Base-by-base conservation (phyloP, 2,329 filamentous ascomycete species). In the Mycosphaerelloides madeirae region DNA sequence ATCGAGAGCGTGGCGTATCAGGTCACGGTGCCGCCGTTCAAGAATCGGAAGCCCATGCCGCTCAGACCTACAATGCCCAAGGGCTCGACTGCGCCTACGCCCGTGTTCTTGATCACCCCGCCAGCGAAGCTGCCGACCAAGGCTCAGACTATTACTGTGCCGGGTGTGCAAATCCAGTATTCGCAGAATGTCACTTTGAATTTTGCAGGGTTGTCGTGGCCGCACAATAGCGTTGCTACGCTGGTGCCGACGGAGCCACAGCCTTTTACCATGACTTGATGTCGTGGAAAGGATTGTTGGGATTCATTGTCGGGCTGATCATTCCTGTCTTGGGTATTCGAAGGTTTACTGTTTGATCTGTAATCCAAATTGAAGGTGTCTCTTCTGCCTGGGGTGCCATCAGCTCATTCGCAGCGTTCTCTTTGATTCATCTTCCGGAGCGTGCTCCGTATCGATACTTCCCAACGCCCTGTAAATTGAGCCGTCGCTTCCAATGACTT, bases 121-220 rank as follows among this genome's bases (percentile, higher is more conserved):
- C 78, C 76, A 0, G 79, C 83, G 29, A 76, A 75, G 35, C 83
- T 82, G 55, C 85, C 93, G 68, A 90, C 87, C 1, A 87, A 95
- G 53, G 90, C 88, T 58, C 76, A 79, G 1, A 78, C 77, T 15
- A 54, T 59, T 31, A 50, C 38, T 7, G 53, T 58, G 4, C 52
- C 45, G 25, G 61, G 48, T 3, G 62, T 43, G 0, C 64, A 69
- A 56, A 65, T 68, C 9, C 65, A 69, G 44, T 69, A 69, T 31
- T 63, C 65, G 1, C 65, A 69, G 54, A 59, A 19, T n/a, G 62
- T 64, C 29, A 46, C 46, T 14, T 52, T 64, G 25, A 57, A 62
- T 36, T 64, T 64, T 35, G 53, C 46, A 19, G 44, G 39, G 14
- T 39, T 62, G 36, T 57, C 46, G 32, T 64, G 61, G 61, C 61